phyloP scores from a whole-genome alignment of 2,329 filamentous ascomycete species.

The Chaetoscypha palmicola region DNA sequence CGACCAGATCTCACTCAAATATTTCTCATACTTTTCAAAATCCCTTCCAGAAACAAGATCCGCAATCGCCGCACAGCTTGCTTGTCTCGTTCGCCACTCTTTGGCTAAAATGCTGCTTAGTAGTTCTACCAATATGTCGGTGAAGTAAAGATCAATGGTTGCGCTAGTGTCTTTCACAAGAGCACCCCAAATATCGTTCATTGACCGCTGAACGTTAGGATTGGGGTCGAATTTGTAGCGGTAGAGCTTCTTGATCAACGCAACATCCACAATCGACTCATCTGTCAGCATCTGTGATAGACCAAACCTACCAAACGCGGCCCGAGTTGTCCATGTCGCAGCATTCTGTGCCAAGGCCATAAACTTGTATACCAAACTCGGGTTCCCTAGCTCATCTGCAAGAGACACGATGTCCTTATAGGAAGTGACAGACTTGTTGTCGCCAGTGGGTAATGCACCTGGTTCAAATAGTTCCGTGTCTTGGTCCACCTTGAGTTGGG shows the following conservation, averaged over 20 bases:
- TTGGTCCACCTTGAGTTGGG: constrained; percentile 73
- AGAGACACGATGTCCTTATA: constrained; percentile 96
- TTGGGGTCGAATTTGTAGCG: constrained; percentile 95
- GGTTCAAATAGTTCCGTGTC: constrained; percentile 93
- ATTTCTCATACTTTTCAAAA: constrained; percentile 70
- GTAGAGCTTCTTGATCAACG: constrained; percentile 90
- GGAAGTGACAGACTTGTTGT: constrained; percentile 82
- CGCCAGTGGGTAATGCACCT: constrained; percentile 81
- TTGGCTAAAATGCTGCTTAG: constrained; percentile 78
- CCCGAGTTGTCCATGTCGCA: constrained; percentile 93
- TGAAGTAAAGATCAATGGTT: constrained; percentile 75
- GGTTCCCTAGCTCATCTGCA: constrained; percentile 94
- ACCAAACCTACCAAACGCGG: constrained; percentile 90
- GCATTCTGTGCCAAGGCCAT: constrained; percentile 97
- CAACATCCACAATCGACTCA: constrained; percentile 81
- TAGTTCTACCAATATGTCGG: constrained; percentile 81
- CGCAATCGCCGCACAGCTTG: constrained; percentile 81
- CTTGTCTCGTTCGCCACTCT: constrained; percentile 90
- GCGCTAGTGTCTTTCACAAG: constrained; percentile 81
- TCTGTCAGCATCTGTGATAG: constrained; percentile 78
- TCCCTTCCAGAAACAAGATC: constrained; percentile 80
- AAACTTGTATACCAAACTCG: constrained; percentile 94
- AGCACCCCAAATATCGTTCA: constrained; percentile 97
- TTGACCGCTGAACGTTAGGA: constrained; percentile 82
- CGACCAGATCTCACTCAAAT: constrained; percentile 79